Base-by-base conservation (phyloP, 129 eudicot species). In the Artemisia argyi region DNA sequence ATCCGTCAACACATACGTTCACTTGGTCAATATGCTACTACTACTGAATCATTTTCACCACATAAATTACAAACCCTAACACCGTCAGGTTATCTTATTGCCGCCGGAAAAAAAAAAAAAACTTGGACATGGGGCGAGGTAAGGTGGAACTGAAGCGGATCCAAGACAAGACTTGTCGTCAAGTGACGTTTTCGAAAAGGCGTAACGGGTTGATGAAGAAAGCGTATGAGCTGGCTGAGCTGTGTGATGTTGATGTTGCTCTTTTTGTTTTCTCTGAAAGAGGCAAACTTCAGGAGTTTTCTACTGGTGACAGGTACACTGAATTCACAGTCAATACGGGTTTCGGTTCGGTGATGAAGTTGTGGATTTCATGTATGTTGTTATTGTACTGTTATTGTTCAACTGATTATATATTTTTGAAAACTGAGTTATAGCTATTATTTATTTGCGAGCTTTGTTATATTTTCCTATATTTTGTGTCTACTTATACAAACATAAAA, bases 171-270 rank as follows among this genome's bases (percentile, higher is more conserved):
- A 58, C 18, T 72, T 57, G 67, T 55, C 73, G 83, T 35, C 83
- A 79, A 18, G 83, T 79, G 1, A 55, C 78, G 28, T 79, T 79
- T 49, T 72, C 83, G 8, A 79, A 79, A 18, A 78, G 83, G n/a
- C 77, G 83, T 73, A 72, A 66, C 13, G 83, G 83, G 54, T 65
- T 79, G 74, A 66, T 79, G 78, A 79, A 79, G 63, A 79, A 79
- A 46, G 68, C 83, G 53, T 39, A 50, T 22, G 78, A 79, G 48
- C 47, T 79, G 17, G 69, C 65, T 7, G 78, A 72, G 16, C 63
- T 79, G 35, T 79, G 83, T 30, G 83, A 79, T 9, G 83, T 73
- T 24, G 83, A 79, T 35, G 69, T 79, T 20, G 83, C 78, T 57
- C 78, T 66, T 13, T 58, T 79, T 48, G 46, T 66, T 47, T 72